Evolutionary conservation across 441 rosid species (phyloP).

Genomic region (Pelargonium fulgidum): DNA sequence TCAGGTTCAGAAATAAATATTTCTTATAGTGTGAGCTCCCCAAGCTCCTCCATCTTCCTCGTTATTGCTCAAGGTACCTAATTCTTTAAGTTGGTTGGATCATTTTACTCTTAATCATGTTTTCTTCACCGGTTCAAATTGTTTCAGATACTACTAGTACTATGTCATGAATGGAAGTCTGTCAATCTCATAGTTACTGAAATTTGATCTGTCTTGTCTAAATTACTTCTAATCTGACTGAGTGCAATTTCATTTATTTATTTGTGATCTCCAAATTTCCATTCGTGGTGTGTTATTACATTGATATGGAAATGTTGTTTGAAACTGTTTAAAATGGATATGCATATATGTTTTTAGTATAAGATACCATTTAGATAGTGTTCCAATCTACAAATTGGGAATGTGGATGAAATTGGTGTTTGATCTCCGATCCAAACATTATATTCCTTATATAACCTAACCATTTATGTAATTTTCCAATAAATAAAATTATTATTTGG

Average conservation of each 20-base stretch:
- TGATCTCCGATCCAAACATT: no score
- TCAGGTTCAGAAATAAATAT: constrained; percentile 57
- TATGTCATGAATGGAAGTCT: no score
- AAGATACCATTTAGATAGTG: neutral
- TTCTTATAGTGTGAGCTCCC: constrained; percentile 46
- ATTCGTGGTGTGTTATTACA: no score
- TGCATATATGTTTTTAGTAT: neutral
- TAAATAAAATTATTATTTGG: no score
- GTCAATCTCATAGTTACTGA: no score
- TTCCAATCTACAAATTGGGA: neutral
- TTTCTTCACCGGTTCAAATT: neutral
- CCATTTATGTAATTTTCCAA: no score
- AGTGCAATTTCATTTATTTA: neutral
- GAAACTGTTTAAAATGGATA: neutral
- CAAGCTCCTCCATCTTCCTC: constrained; percentile 44
- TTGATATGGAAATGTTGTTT: neutral
- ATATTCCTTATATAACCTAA: no score
- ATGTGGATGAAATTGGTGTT: no score
- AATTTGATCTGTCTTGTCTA: neutral
- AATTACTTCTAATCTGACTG: neutral
- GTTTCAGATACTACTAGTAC: no score
- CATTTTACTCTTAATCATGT: neutral
- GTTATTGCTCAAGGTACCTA: constrained; percentile 59
- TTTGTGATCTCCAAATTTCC: neutral
- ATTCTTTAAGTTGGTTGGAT: neutral